Evolutionary conservation across 768 basidiomycete species (phyloP).

Genomic region (Kwoniella bestiolae): DNA sequence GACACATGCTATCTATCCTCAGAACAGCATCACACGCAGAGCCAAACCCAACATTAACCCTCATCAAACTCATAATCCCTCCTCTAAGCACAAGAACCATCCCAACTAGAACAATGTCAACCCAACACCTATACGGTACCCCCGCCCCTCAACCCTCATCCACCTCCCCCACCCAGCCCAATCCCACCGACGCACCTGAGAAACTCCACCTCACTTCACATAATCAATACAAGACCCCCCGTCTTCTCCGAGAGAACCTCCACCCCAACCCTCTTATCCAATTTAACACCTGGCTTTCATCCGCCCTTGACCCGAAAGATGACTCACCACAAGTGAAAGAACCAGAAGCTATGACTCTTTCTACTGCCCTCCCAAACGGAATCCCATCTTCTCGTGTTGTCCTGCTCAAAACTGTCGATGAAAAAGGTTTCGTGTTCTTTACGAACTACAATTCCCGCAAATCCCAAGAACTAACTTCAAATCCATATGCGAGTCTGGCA

Average conservation of each 20-base stretch:
- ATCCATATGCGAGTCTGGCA: slow-evolving; percentile 78
- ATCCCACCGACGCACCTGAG: background rate
- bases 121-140: slow-evolving; percentile 20
- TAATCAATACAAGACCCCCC: slow-evolving; percentile 74
- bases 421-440: slow-evolving; percentile 85
- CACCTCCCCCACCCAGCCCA: background rate
- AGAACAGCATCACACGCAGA: background rate
- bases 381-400: slow-evolving; percentile 88
- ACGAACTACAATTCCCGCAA: slow-evolving; percentile 97
- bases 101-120: background rate
- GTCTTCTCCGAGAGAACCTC: slow-evolving; percentile 68
- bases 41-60: background rate
- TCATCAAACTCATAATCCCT: background rate
- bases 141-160: slow-evolving; percentile 21
- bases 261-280: slow-evolving; percentile 74
- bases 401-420: slow-evolving; percentile 86
- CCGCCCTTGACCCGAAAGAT: slow-evolving; percentile 57
- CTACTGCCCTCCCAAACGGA: slow-evolving; percentile 62
- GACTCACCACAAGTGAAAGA: slow-evolving; percentile 64
- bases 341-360: slow-evolving; percentile 86
- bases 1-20: background rate
- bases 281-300: slow-evolving; percentile 83
- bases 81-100: background rate
- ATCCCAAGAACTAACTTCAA: slow-evolving; percentile 74
- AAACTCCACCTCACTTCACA: slow-evolving; percentile 67